Base-by-base conservation (phyloP, 2,329 filamentous ascomycete species). In the Pyrenophora seminiperda region DNA sequence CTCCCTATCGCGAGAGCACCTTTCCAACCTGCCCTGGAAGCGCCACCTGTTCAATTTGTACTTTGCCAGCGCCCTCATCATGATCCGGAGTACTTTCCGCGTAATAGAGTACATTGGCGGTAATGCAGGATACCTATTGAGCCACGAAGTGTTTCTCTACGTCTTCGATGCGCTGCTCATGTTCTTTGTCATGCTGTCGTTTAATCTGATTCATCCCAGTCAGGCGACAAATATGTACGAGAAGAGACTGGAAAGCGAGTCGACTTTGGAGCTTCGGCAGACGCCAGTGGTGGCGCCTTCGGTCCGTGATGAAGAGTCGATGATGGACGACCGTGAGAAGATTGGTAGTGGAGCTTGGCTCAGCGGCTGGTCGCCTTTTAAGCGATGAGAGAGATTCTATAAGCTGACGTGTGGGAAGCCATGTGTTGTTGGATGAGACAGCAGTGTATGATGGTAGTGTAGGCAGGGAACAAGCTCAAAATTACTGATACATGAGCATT, bases 71-170 rank as follows among this genome's bases (percentile, higher is more conserved):
- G 54, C 62, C 1, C 63, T 82, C 15, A 81, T 83, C 59, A 66
- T 83, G 54, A 41, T 81, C 9, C 72, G 81, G 42, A 76, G 67
- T n/a, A 56, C 81, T 2, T 80, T 81, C 45, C 73, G 80, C 18
- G 67, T 81, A 4, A 59, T 75, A 7, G 79, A 82, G 62, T 83
- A 78, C 47, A 55, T 71, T 1, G 61, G 74, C 53, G 79, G 79
- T 2, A 69, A 74, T 14, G 59, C 70, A n/a, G 79, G 79, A 2
- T 73, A 70, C 31, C 54, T 82, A 7, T 60, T 80, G 24, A 50
- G 53, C 4, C 65, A 73, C 17, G 79, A 81, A 65, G 62, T 68
- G 2, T 78, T 64, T 36, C 47, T 78, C 1, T 79, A 79, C 55
- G 57, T 77, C 20, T 77, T 80, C 44, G 78, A 80, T 67, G 74